Conservation (phyloP, 164 flowering plant genomes). For the Echeveria elegans region DNA sequence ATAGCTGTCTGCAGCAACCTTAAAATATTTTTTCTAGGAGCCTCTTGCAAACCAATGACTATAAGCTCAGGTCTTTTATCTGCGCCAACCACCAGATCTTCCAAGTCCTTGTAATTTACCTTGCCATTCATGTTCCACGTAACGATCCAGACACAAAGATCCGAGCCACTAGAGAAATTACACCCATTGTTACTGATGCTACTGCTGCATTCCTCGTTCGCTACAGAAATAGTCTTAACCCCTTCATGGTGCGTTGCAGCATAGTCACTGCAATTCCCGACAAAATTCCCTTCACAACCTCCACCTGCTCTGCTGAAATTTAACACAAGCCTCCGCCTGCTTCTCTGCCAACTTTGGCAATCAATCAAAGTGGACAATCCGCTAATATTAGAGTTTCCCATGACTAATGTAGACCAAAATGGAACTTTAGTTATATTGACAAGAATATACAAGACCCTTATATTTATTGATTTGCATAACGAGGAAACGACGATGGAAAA, state of each 20-base stretch:
- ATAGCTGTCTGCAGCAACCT: conserved; percentile 29
- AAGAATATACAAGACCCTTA: neutral
- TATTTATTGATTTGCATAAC: neutral
- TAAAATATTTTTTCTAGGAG: conserved; percentile 35
- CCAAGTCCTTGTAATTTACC: conserved; percentile 40
- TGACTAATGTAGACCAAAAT: neutral
- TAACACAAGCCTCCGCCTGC: neutral
- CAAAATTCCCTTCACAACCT: neutral
- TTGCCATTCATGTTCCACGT: conserved; percentile 89
- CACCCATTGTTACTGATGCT: conserved; percentile 18
- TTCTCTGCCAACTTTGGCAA: neutral
- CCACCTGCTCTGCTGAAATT: conserved; percentile 6
- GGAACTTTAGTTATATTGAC: neutral
- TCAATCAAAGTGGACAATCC: neutral
- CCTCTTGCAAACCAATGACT: conserved; percentile 75
- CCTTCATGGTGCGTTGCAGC: conserved; percentile 31
- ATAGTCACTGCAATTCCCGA: neutral
- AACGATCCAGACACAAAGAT: conserved; percentile 48
- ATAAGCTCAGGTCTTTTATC: conserved; percentile 43
- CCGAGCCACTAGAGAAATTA: conserved; percentile 26
- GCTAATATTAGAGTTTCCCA: neutral
- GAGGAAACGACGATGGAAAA: neutral
- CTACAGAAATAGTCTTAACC: conserved; percentile 28
- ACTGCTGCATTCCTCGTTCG: conserved; percentile 1
- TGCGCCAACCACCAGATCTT: conserved; percentile 30